Base-by-base conservation (phyloP, 1,139 yeast species). In the Candida smagusa region DNA sequence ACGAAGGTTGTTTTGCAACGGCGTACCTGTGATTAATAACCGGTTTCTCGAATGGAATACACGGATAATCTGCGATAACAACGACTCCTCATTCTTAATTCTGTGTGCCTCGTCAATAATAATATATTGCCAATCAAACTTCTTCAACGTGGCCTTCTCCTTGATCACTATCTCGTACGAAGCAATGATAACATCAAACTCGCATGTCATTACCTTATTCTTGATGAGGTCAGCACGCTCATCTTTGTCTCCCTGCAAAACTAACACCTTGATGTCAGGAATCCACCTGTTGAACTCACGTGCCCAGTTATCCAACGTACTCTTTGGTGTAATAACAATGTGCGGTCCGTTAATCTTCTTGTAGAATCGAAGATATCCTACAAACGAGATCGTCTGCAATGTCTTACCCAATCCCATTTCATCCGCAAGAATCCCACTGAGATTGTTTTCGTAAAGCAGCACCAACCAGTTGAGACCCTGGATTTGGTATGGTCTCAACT, bases 371-470 rank as follows among this genome's bases (percentile, higher is more conserved):
- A 84, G 63, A 51, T 81, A 84, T 1, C 92, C 92, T 38, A 84
- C 63, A 49, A 84, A 84, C 5, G 97, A 80, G 43, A 92, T 88
- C 0, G 97, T 88, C 59, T 92, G 98, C 43, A 92, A 70, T 1
- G 98, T 92, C 58, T 92, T 92, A 43, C 98, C 98, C 41, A 92
- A 73, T 2, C 98, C 98, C 98, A 92, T 92, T 61, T 92, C 98
- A 63, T 92, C 98, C 7, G 98, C 98, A 42, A 92, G 72, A 35
- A 92, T 90, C 34, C 97, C 97, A 1, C 94, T 81, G 39, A 90
- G 73, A 52, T 84, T 81, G 62, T 90, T 88, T 49, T 86, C 94
- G 54, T 84, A 83, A 40, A 90, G 65, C 1, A 89, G 78, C 16
- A 89, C 79, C 53, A 90, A 67, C 97, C 97, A 90, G 63, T 90